Evolutionary conservation across 495 filamentous ascomycete genomes (phyloP).

Genomic region (Massariosphaeria phaeospora): DNA sequence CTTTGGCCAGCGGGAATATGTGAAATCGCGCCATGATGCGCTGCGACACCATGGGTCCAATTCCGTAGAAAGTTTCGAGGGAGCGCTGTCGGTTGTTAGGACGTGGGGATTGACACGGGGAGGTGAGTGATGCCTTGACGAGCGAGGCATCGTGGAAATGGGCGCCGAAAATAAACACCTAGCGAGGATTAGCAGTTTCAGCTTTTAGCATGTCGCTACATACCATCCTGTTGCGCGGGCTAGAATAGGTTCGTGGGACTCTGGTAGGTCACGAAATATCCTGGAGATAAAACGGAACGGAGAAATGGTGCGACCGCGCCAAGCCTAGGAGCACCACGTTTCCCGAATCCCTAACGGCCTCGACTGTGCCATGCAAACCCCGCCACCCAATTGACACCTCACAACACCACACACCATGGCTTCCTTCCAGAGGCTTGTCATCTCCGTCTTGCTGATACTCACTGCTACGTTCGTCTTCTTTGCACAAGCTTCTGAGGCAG

Average conservation of each 20-base stretch:
- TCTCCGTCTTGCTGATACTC: constrained; percentile 70
- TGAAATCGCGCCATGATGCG: constrained; percentile 79
- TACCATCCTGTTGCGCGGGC: constrained; percentile 43
- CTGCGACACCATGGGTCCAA: constrained; percentile 64
- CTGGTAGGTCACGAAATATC: constrained; percentile 8
- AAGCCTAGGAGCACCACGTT: constrained; percentile 13
- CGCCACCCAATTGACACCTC: constrained; percentile 10
- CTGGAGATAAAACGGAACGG: not conserved
- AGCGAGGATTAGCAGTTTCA: too few species aligned
- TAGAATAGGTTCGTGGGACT: too few species aligned
- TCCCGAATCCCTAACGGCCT: constrained; percentile 1
- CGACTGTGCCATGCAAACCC: constrained; percentile 5
- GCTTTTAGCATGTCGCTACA: too few species aligned
- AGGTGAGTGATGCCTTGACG: constrained; percentile 25
- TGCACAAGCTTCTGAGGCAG: constrained; percentile 63
- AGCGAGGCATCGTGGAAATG: constrained; percentile 73
- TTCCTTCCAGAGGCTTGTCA: constrained; percentile 50
- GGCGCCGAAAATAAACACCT: constrained; percentile 81
- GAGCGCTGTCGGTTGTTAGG: constrained; percentile 58
- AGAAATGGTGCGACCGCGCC: constrained; percentile 12
- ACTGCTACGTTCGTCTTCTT: constrained; percentile 68
- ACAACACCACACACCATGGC: constrained; percentile 42
- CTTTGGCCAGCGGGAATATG: constrained; percentile 74
- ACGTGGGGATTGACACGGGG: constrained; percentile 1
- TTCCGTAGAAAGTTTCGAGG: constrained; percentile 83